These are phyloP conservation scores for Stephanodiscus minutulus DNA, from an alignment of 108 stramenopile genomes.

Conservation along the genomic window DNA sequence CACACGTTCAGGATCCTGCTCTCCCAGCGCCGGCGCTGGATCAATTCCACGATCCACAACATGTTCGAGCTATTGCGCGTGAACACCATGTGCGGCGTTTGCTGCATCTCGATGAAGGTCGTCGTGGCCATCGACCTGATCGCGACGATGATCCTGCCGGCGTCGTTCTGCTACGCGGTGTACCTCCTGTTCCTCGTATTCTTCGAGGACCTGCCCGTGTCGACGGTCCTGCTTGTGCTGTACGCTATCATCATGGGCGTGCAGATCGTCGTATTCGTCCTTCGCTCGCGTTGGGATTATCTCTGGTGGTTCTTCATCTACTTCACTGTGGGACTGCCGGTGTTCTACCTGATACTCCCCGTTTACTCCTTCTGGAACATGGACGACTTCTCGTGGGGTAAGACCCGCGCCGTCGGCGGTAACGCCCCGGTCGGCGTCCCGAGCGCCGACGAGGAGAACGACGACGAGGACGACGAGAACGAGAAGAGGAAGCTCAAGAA, in stretches of 20 bases:
- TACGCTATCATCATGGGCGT: slow-evolving; percentile 43
- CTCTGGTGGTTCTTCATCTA: slow-evolving; percentile 54
- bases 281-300: slow-evolving; percentile 48
- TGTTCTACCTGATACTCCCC: slow-evolving; percentile 53
- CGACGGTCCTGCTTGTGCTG: slow-evolving; percentile 37
- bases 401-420: slow-evolving; percentile 41
- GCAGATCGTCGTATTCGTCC: slow-evolving; percentile 38
- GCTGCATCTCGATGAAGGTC: slow-evolving; percentile 53
- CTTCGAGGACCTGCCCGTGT: slow-evolving; percentile 33
- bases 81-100: slow-evolving; percentile 56
- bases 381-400: slow-evolving; percentile 61
- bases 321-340: slow-evolving; percentile 40
- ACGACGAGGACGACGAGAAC: slow-evolving; percentile 22
- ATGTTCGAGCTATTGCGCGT: slow-evolving; percentile 53
- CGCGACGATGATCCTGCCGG: slow-evolving; percentile 52
- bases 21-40: slow-evolving; percentile 55
- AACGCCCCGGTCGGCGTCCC: background rate
- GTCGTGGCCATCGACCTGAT: slow-evolving; percentile 43
- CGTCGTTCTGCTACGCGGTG: slow-evolving; percentile 28
- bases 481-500: background rate
- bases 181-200: slow-evolving; percentile 34
- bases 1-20: slow-evolving; percentile 42
- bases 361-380: slow-evolving; percentile 53
- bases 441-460: background rate
- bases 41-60: slow-evolving; percentile 54